phyloP scores from a whole-genome alignment of 495 filamentous ascomycete species.

The Corynascus novoguineensis region DNA sequence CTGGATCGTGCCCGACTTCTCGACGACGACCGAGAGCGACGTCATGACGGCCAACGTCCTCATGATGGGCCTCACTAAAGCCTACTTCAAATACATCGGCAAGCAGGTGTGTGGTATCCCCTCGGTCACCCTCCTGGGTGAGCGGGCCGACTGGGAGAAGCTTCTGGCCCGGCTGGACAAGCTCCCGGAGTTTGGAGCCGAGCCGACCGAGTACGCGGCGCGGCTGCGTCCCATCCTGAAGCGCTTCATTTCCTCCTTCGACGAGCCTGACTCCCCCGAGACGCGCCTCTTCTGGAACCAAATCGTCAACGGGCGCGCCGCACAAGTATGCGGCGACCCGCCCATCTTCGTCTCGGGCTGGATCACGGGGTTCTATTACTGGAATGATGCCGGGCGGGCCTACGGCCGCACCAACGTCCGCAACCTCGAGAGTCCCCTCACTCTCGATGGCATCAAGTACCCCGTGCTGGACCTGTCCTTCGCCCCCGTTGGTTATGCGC shows the following conservation, averaged over 20 bases:
- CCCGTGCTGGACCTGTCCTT: slow-evolving; percentile 19
- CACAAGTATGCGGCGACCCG: slow-evolving; percentile 24
- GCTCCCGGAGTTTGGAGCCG: slow-evolving; percentile 31
- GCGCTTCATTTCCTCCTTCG: slow-evolving; percentile 34
- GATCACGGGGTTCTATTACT: slow-evolving; percentile 47
- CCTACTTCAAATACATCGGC: slow-evolving; percentile 30
- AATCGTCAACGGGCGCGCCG: slow-evolving; percentile 22
- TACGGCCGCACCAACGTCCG: not conserved
- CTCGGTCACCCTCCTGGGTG: slow-evolving; percentile 36
- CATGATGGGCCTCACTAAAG: slow-evolving; percentile 38
- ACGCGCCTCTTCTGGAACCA: slow-evolving; percentile 40
- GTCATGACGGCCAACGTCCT: slow-evolving; percentile 30
- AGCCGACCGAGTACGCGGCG: slow-evolving; percentile 26
- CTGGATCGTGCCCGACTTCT: slow-evolving; percentile 37
- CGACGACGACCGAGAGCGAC: slow-evolving; percentile 33
- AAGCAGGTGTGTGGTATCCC: slow-evolving; percentile 34
- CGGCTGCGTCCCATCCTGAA: slow-evolving; percentile 34
- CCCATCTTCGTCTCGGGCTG: slow-evolving; percentile 36
- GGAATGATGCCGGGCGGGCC: slow-evolving; percentile 34
- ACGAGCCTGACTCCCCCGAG: slow-evolving; percentile 27
- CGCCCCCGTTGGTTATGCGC: slow-evolving; percentile 26
- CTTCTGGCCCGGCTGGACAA: slow-evolving; percentile 30
- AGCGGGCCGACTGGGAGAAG: slow-evolving; percentile 30
- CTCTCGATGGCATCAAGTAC: slow-evolving; percentile 24
- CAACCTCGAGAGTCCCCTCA: not conserved